Evolutionary conservation across 1,284 basidiomycete genomes (phyloP).

Genomic region (Cutaneotrichosporon dermatis): DNA sequence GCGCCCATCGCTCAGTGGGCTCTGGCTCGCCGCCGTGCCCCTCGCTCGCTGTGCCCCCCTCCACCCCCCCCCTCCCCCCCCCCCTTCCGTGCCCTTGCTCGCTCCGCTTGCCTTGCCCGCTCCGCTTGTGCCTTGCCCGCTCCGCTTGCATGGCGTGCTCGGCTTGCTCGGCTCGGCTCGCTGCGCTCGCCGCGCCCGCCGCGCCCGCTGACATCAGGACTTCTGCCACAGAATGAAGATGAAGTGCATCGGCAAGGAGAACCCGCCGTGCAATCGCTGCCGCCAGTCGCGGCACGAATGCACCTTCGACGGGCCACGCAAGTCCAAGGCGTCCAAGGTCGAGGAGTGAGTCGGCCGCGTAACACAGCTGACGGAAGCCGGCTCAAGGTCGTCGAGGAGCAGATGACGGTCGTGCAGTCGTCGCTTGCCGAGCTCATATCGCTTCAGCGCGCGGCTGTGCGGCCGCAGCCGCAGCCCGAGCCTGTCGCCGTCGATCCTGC

Average conservation of each 20-base stretch:
- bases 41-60: too few species aligned
- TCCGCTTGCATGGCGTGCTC: too few species aligned
- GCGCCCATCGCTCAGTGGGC: too few species aligned
- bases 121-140: too few species aligned
- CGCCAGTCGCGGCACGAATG: conserved; percentile 66
- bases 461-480: conserved; percentile 46
- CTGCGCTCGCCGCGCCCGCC: too few species aligned
- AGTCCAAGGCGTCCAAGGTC: conserved; percentile 62
- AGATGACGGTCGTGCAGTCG: conserved; percentile 71
- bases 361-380: conserved; percentile 55
- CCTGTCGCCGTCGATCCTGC: too few species aligned
- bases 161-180: neutral
- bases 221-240: conserved; percentile 50
- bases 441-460: conserved; percentile 41
- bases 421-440: conserved; percentile 71
- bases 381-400: conserved; percentile 74
- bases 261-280: conserved; percentile 53
- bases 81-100: neutral
- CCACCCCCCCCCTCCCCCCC: neutral
- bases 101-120: too few species aligned
- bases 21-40: too few species aligned
- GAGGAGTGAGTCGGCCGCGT: conserved; percentile 62
- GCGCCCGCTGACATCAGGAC: neutral
- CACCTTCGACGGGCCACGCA: conserved; percentile 84
- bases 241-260: conserved; percentile 65